Conservation (phyloP, 139 green algal genomes). For the Closterium sp. region DNA sequence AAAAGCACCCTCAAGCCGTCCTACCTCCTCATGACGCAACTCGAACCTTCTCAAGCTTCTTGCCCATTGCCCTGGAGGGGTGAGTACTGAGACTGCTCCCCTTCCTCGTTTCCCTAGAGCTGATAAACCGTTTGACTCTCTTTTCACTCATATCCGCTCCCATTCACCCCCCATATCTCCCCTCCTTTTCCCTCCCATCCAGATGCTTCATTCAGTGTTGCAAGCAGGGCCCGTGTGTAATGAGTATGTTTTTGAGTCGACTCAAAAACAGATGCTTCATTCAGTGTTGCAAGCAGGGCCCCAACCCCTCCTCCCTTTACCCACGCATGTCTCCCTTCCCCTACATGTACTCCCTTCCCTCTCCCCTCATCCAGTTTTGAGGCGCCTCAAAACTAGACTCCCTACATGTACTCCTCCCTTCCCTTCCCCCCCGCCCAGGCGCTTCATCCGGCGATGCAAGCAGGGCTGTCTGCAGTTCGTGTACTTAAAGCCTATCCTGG, state of each 20-base stretch:
- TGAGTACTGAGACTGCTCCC: too few relatives aligned
- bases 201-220: too few relatives aligned
- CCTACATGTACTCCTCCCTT: neutral
- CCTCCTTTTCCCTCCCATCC: too few relatives aligned
- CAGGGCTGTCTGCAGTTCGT: slow-evolving; percentile 94
- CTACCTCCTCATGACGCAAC: slow-evolving; percentile 76
- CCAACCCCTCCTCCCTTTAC: neutral
- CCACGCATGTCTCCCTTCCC: neutral
- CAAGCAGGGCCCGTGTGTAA: too few relatives aligned
- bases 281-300: slow-evolving; percentile 52
- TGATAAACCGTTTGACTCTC: too few relatives aligned
- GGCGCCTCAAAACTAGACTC: neutral
- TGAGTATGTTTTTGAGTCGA: too few relatives aligned
- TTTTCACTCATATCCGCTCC: too few relatives aligned
- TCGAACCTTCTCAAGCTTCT: slow-evolving; percentile 89
- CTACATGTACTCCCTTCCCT: neutral
- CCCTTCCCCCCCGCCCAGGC: neutral
- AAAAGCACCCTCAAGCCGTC: too few relatives aligned
- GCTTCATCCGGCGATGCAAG: slow-evolving; percentile 63
- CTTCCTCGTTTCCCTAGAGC: too few relatives aligned
- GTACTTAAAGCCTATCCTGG: slow-evolving; percentile 86
- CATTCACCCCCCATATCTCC: too few relatives aligned
- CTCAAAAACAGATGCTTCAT: slow-evolving; percentile 60
- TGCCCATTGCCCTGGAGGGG: slow-evolving; percentile 76
- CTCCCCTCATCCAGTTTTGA: neutral